Conservation (phyloP, 225 moss, liverwort and hornwort species). For the Polytrichum formosum region DNA sequence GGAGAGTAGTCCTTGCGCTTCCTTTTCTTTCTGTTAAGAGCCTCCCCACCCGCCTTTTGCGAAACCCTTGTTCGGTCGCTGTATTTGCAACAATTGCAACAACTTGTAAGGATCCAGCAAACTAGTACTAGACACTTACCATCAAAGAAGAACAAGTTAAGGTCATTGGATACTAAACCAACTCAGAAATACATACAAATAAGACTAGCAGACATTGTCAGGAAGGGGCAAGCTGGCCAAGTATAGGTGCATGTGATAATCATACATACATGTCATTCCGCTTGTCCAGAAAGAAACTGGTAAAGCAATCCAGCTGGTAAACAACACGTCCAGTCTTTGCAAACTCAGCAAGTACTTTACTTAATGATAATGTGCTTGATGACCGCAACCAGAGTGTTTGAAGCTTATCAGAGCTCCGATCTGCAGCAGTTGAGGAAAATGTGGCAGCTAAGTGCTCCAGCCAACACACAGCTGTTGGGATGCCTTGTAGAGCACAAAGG, state of each 20-base stretch:
- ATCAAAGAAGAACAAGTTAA: too few relatives aligned
- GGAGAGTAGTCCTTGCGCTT: slow-evolving; percentile 41
- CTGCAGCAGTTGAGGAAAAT: slow-evolving; percentile 65
- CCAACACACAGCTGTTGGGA: slow-evolving; percentile 82
- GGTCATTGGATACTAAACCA: neutral
- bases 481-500: slow-evolving; percentile 85
- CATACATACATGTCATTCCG: slow-evolving; percentile 33
- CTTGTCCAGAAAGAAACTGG: slow-evolving; percentile 72
- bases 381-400: slow-evolving; percentile 76
- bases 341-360: slow-evolving; percentile 79
- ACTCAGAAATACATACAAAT: neutral
- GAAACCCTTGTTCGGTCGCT: slow-evolving; percentile 28
- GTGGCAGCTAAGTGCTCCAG: slow-evolving; percentile 70
- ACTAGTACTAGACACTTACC: too few relatives aligned
- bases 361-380: slow-evolving; percentile 73
- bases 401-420: slow-evolving; percentile 61
- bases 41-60: slow-evolving; percentile 15
- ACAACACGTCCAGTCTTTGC: slow-evolving; percentile 81
- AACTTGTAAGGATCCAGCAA: slow-evolving; percentile 9
- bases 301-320: slow-evolving; percentile 78
- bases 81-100: slow-evolving; percentile 40
- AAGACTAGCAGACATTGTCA: neutral
- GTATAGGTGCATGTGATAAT: slow-evolving; percentile 8
- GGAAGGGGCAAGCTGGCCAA: neutral
- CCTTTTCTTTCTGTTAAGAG: slow-evolving; percentile 45